Percentiles rank a stretch among this genome's conserved stretches.
Conservation (phyloP, 2,329 filamentous ascomycete genomes). For the Fusarium xylarioides region DNA sequence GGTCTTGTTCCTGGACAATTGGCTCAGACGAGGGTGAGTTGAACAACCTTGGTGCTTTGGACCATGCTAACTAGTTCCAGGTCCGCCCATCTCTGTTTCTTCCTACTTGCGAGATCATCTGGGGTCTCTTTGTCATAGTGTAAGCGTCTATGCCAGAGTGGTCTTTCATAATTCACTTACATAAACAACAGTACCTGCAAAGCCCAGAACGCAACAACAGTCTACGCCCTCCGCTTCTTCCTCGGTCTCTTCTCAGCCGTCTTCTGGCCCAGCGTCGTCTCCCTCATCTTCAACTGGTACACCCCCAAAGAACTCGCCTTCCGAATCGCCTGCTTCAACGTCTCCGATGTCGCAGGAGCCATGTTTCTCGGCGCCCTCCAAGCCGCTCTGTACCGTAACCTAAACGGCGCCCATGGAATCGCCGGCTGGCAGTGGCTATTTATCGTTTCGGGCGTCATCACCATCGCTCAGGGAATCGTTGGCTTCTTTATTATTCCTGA, state of each 20-base stretch:
- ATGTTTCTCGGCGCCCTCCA: slow-evolving; percentile 57
- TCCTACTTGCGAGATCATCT: slow-evolving; percentile 49
- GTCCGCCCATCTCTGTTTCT: slow-evolving; percentile 53
- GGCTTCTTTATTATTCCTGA: slow-evolving; percentile 52
- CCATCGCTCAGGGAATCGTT: slow-evolving; percentile 52
- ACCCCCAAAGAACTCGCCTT: slow-evolving; percentile 52
- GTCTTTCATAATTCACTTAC: neutral
- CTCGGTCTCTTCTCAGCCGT: slow-evolving; percentile 52
- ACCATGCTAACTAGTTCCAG: neutral
- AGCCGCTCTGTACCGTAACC: slow-evolving; percentile 52
- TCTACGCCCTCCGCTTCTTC: slow-evolving; percentile 55
- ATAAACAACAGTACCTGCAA: slow-evolving; percentile 37
- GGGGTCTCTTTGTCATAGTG: slow-evolving; percentile 43
- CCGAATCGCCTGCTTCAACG: slow-evolving; percentile 55
- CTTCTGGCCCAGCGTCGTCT: slow-evolving; percentile 51
- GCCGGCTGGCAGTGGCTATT: slow-evolving; percentile 59
- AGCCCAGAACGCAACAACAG: slow-evolving; percentile 49
- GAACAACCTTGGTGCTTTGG: fast-evolving
- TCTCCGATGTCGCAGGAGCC: slow-evolving; percentile 54
- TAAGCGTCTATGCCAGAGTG: neutral
- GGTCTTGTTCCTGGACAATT: slow-evolving; percentile 52
- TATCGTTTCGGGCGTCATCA: slow-evolving; percentile 55
- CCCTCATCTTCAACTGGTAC: slow-evolving; percentile 56
- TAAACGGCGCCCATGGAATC: slow-evolving; percentile 53
- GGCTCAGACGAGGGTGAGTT: slow-evolving; percentile 47